Evolutionary conservation across 768 basidiomycete genomes (phyloP), one percentile per base, ranked within the genome.

Genomic region (Wakefieldia striispora): DNA sequence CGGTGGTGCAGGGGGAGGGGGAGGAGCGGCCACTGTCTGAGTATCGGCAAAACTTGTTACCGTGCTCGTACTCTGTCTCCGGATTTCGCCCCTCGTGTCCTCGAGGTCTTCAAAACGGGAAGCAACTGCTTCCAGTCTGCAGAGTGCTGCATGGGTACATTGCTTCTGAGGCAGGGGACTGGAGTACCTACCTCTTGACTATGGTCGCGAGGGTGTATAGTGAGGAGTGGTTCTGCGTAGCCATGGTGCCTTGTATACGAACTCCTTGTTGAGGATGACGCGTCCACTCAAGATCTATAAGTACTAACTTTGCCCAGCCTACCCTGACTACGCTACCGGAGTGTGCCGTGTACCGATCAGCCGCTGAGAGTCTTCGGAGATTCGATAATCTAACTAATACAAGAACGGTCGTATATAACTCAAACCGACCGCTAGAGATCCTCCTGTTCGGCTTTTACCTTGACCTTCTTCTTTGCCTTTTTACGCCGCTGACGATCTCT

Each of bases 101-200:
- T 98, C 97, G 39, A 99, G 75, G 63, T 99, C 97, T 70, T 99
- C 97, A 31, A 99, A 81, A 29, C 97, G 83, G 38, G 89, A 91
- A 6, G 92, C 94, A 9, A 93, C 91, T 21, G 97, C 97, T 76
- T 95, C 89, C 43, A 93, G 80, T 56, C 94, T 94, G 62, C 26
- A 27, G n/a, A 35, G 36, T 36, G 31, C 13, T 10, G 6, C 14
- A 24, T 58, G 45, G 47, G 34, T 40, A 26, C 40, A 14, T 41
- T 39, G 36, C 51, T 19, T 19, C 43, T 29, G 48, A 50, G 33
- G 56, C 47, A 19, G 13, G 35, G 29, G 55, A 29, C 41, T 36
- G 41, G 40, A 26, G 10, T 20, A n/a, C 75, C 48, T 62, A 88
- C 88, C 89, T 82, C 70, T 90, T 91, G 67, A 88, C 87, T 53